These are phyloP conservation scores for Paramecium caudatum DNA, from an alignment of 73 alveolate species.

Conservation along the genomic window DNA sequence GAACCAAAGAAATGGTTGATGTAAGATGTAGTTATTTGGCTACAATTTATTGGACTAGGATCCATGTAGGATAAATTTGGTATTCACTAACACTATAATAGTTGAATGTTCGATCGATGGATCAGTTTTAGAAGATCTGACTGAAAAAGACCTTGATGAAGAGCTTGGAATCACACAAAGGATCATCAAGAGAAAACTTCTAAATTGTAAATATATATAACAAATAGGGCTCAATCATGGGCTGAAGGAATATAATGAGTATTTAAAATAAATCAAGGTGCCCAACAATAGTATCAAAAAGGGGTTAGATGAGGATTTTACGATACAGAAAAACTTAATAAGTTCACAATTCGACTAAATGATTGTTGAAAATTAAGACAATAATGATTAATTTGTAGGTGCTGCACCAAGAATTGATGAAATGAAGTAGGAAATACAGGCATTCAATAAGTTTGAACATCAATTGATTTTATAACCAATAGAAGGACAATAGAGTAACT, in stretches of 20 bases:
- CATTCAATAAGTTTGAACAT: constrained; percentile 34
- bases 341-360: neutral
- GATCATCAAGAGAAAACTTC: neutral
- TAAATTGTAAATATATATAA: constrained; percentile 11
- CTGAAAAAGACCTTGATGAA: constrained; percentile 43
- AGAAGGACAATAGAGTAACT: constrained; percentile 86
- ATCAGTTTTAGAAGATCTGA: constrained; percentile 36
- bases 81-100: neutral
- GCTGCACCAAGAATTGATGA: neutral
- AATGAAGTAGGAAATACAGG: neutral
- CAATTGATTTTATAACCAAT: constrained; percentile 81
- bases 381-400: neutral
- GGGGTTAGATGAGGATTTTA: constrained; percentile 14
- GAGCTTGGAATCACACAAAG: constrained; percentile 27
- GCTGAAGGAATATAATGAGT: constrained; percentile 33
- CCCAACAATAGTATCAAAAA: neutral
- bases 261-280: neutral
- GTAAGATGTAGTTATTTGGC: constrained; percentile 58
- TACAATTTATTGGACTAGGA: constrained; percentile 49
- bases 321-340: constrained; percentile 5
- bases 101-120: constrained; percentile 52
- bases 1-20: constrained; percentile 63
- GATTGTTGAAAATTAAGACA: neutral
- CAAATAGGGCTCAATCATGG: constrained; percentile 32
- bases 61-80: constrained; percentile 14